These are phyloP conservation scores for Juncus inflexus DNA, from an alignment of 176 grass and related monocot species.

Conservation along the genomic window DNA sequence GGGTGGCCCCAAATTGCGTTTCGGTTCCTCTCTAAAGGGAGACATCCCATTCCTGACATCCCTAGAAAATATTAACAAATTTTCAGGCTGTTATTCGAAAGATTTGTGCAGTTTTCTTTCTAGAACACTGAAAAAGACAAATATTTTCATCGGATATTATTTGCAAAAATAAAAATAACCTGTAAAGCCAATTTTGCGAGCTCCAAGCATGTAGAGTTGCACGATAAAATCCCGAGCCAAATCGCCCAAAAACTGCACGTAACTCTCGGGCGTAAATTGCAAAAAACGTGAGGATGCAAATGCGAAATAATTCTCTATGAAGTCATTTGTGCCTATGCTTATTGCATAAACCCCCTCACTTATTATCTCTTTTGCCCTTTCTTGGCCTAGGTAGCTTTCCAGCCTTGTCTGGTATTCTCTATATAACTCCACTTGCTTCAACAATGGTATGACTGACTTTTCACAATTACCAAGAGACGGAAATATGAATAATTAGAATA, in stretches of 20 bases:
- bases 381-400: slow-evolving; percentile 30
- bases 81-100: slow-evolving; percentile 10
- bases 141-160: background rate
- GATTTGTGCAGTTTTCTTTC: background rate
- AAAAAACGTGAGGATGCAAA: slow-evolving; percentile 26
- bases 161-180: background rate
- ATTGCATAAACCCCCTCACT: slow-evolving; percentile 50
- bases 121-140: background rate
- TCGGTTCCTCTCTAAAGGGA: slow-evolving; percentile 38
- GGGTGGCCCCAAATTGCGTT: background rate
- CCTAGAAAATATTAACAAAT: slow-evolving; percentile 22
- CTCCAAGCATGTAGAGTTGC: slow-evolving; percentile 51
- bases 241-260: slow-evolving; percentile 40
- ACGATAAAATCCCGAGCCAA: slow-evolving; percentile 35
- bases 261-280: slow-evolving; percentile 41
- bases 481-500: background rate
- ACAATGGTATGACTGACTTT: slow-evolving; percentile 55
- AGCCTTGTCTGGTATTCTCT: slow-evolving; percentile 53
- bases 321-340: slow-evolving; percentile 90
- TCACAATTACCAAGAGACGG: background rate
- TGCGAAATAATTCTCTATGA: slow-evolving; percentile 86
- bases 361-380: slow-evolving; percentile 30
- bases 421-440: slow-evolving; percentile 55
- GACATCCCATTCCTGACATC: slow-evolving; percentile 41
- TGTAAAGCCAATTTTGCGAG: slow-evolving; percentile 56